Evolutionary conservation across 768 basidiomycete genomes (phyloP).

Genomic region (Mycena rebaudengoi): DNA sequence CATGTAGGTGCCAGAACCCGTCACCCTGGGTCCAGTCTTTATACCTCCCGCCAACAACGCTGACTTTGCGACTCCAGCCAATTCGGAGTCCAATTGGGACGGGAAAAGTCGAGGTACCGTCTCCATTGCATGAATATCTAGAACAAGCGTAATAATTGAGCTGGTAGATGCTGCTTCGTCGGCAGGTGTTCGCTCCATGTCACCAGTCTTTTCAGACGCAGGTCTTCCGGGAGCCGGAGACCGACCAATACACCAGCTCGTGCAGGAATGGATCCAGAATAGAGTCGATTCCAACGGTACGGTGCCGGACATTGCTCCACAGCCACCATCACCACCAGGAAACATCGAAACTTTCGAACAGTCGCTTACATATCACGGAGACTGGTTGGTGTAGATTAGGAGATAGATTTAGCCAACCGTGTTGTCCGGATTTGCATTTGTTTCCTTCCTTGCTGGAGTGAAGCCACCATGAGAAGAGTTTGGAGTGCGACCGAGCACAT

Average conservation of each 20-base stretch:
- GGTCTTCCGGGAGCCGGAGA: slow-evolving; percentile 26
- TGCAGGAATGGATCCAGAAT: slow-evolving; percentile 32
- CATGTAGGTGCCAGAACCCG: slow-evolving; percentile 54
- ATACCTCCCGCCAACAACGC: slow-evolving; percentile 34
- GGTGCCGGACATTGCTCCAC: slow-evolving; percentile 7
- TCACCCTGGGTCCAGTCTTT: slow-evolving; percentile 37
- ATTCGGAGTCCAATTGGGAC: slow-evolving; percentile 55
- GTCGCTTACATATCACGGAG: slow-evolving; percentile 27
- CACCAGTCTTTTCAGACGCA: slow-evolving; percentile 35
- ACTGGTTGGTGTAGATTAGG: slow-evolving; percentile 33
- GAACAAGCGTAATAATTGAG: slow-evolving; percentile 3
- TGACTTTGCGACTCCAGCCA: slow-evolving; percentile 36
- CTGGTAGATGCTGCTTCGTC: slow-evolving; percentile 41
- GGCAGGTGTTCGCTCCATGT: slow-evolving; percentile 31
- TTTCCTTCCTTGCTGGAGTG: slow-evolving; percentile 52
- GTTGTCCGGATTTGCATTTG: slow-evolving; percentile 2
- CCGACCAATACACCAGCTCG: slow-evolving; percentile 18
- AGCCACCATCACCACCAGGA: slow-evolving; percentile 10
- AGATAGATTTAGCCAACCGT: neutral
- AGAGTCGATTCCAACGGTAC: slow-evolving; percentile 26
- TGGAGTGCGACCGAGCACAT: slow-evolving; percentile 56
- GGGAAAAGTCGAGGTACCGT: slow-evolving; percentile 49
- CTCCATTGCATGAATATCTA: neutral
- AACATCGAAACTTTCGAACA: slow-evolving; percentile 21
- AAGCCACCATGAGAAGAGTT: slow-evolving; percentile 68